Conservation (phyloP, 352 stramenopile genomes). For the Phytopythium helicoides region DNA sequence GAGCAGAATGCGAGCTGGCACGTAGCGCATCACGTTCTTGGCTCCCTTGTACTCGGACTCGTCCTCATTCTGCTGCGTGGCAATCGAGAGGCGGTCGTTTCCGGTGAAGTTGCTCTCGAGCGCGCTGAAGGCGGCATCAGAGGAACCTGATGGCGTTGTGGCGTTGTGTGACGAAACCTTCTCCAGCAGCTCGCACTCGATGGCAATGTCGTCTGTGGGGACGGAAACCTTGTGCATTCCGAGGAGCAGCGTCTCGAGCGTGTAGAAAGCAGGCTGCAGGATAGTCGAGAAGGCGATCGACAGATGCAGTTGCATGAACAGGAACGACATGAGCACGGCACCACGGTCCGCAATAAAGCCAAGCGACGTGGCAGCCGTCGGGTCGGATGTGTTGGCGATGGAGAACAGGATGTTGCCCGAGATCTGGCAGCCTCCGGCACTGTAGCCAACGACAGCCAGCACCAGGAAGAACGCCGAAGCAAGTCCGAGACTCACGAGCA, state of each 20-base stretch:
- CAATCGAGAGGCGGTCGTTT: constrained; percentile 7
- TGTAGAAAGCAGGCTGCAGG: constrained; percentile 47
- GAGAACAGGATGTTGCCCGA: constrained; percentile 55
- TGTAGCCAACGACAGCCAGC: constrained; percentile 32
- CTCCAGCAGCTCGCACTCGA: not conserved
- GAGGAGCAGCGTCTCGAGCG: constrained; percentile 42
- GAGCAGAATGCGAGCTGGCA: constrained; percentile 31
- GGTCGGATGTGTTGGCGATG: constrained; percentile 23
- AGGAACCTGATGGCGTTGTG: constrained; percentile 3
- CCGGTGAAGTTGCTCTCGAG: constrained; percentile 4
- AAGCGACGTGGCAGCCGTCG: constrained; percentile 24
- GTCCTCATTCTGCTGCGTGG: constrained; percentile 9
- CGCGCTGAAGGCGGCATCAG: constrained; percentile 3
- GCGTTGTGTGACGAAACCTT: constrained; percentile 1
- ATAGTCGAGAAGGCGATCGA: constrained; percentile 52
- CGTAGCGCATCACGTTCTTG: constrained; percentile 25
- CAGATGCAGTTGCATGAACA: constrained; percentile 62
- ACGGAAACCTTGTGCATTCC: constrained; percentile 34
- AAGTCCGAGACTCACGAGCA: constrained; percentile 32
- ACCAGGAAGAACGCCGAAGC: constrained; percentile 38
- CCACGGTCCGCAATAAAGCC: constrained; percentile 38
- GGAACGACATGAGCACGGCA: constrained; percentile 35
- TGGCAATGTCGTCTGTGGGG: constrained; percentile 7
- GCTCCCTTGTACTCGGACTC: constrained; percentile 24
- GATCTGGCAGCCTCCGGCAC: constrained; percentile 44